Percentiles rank a stretch among this genome's conserved stretches.
Evolutionary conservation across 208 protist genomes (phyloP).

Genomic region (Baffinella frigidus): DNA sequence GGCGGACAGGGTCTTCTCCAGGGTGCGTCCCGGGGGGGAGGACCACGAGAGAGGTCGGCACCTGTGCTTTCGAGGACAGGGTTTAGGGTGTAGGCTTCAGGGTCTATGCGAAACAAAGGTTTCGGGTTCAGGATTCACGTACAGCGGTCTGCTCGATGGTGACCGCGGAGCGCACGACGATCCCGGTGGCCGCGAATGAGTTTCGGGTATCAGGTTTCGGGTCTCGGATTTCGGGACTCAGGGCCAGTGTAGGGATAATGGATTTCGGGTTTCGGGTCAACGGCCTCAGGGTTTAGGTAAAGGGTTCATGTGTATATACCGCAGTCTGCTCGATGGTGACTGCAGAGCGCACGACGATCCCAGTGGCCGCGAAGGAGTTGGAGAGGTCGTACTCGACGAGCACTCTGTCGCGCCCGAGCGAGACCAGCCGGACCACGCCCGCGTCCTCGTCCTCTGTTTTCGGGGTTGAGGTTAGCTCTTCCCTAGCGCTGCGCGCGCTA

Average conservation of each 20-base stretch:
- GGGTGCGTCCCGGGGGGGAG: neutral
- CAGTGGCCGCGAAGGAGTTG: constrained; percentile 1
- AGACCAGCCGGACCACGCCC: neutral
- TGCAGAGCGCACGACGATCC: neutral
- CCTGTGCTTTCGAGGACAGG: too few species aligned
- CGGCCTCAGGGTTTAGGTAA: too few species aligned
- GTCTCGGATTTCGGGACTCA: too few species aligned
- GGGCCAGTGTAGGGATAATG: too few species aligned
- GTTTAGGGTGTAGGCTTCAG: too few species aligned
- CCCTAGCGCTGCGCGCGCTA: too few species aligned
- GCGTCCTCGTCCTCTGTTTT: too few species aligned
- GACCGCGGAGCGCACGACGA: neutral
- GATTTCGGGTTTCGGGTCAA: too few species aligned
- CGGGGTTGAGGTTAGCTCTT: too few species aligned
- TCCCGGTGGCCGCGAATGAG: constrained; percentile 2
- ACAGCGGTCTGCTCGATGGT: constrained; percentile 4
- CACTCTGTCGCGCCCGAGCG: neutral
- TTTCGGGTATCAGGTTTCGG: neutral
- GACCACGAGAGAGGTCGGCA: neutral
- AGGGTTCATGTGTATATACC: too few species aligned
- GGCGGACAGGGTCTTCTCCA: neutral
- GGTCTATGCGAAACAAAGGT: too few species aligned
- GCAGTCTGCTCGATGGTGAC: constrained; percentile 10
- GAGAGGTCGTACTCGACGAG: constrained; percentile 32
- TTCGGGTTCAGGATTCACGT: too few species aligned